phyloP scores from a whole-genome alignment of 2,329 filamentous ascomycete genomes.

The Ramularia endophylla region DNA sequence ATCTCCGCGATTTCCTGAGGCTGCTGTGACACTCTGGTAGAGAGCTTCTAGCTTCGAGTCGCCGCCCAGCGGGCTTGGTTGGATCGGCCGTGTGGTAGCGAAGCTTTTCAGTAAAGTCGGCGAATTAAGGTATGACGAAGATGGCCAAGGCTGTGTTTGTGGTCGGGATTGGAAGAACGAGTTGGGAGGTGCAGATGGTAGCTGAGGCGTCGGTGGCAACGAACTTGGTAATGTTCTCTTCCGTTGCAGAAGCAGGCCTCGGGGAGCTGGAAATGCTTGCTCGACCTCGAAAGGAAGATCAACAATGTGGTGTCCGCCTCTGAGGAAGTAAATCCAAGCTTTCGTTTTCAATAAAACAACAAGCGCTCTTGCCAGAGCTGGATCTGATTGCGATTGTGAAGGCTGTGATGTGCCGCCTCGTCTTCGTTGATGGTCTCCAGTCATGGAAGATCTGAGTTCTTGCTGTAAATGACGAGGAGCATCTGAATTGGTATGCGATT shows the following conservation, averaged over 20 bases:
- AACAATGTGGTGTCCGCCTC: slow-evolving; percentile 80
- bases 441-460: slow-evolving; percentile 1
- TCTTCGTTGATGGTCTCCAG: background rate
- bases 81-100: slow-evolving; percentile 15
- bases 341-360: slow-evolving; percentile 91
- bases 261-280: slow-evolving; percentile 72
- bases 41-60: slow-evolving; percentile 23
- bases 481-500: too few relatives aligned
- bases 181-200: slow-evolving; percentile 63
- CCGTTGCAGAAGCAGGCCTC: slow-evolving; percentile 80
- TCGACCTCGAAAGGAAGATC: slow-evolving; percentile 95
- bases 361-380: slow-evolving; percentile 49
- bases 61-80: slow-evolving; percentile 22
- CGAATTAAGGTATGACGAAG: slow-evolving; percentile 33
- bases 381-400: background rate
- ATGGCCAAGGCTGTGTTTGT: slow-evolving; percentile 42
- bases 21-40: slow-evolving; percentile 21
- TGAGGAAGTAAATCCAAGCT: slow-evolving; percentile 86
- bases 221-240: slow-evolving; percentile 54
- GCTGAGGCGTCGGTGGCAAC: slow-evolving; percentile 31
- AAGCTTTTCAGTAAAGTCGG: slow-evolving; percentile 26
- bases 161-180: slow-evolving; percentile 68
- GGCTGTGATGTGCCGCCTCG: too few relatives aligned
- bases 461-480: background rate
- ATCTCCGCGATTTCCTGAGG: slow-evolving; percentile 11